Evolutionary conservation across 331 rosid species (phyloP), one percentile per base, ranked within the genome.

Genomic region (Malus hybrid): DNA sequence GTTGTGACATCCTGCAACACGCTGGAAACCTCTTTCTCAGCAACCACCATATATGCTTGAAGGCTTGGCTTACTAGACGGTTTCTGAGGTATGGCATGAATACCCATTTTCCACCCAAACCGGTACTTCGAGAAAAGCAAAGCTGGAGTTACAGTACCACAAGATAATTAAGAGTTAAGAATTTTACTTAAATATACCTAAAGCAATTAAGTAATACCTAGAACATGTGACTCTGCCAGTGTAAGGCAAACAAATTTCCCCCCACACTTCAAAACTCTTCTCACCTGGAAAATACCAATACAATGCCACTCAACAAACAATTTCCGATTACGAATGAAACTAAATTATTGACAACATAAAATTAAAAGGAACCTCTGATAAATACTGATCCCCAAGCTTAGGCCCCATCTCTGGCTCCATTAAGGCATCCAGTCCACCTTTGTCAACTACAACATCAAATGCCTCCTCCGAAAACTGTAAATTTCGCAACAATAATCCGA

Each of bases 341-440:
- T 18, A 62, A 68, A 82, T 61, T 28, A 75, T 32, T 10, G 10
- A 61, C 18, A 53, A 2, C 71, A 15, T 22, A 10, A 74, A 48
- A 63, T 15, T 29, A 6, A 12, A 42, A 44, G 33, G 15, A 42
- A 92, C 99, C 99, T 94, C 96, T 0, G 89, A 82, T 30, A 94
- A 84, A 81, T 90, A 94, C 80, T 84, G 89, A 63, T 73, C 86
- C 67, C 99, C 99, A 65, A 94, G 68, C 77, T 84, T 87, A 18
- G 96, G 78, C 20, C 99, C 99, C 72, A 78, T 86, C 73, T 92
- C 88, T 6, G 99, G 99, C 81, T 94, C 99, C 99, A 92, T 94
- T 56, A 94, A 80, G 74, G 99, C 99, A 80, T 94, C 99, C 87
- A 94, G 77, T 65, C 97, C 99, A 73, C 99, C 99, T 86, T 94